phyloP scores from a whole-genome alignment of 805 yeast species.

The Candida nanaspora region DNA sequence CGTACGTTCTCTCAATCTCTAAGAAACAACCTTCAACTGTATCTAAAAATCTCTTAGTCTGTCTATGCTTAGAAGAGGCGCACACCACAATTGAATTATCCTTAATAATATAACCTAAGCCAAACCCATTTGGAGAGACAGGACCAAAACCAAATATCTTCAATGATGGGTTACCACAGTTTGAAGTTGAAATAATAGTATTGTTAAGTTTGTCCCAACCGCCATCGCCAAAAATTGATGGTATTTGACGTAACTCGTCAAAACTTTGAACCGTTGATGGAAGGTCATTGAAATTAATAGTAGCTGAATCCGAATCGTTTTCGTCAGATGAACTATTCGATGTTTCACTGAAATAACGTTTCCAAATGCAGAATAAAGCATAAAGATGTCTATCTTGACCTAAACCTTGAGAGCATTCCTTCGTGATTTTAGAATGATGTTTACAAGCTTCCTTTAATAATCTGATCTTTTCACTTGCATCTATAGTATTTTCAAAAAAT shows the following conservation, averaged over 20 bases:
- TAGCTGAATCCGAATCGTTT: conserved; percentile 24
- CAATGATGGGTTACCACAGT: conserved; percentile 89
- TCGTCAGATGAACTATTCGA: conserved; percentile 11
- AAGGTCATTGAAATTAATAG: conserved; percentile 19
- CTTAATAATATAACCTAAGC: conserved; percentile 87
- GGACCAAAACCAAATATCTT: conserved; percentile 90
- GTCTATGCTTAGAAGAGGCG: conserved; percentile 82
- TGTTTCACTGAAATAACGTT: conserved; percentile 39
- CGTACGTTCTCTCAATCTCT: conserved; percentile 48
- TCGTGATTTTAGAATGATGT: conserved; percentile 62
- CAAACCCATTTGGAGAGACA: conserved; percentile 82
- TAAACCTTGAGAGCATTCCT: conserved; percentile 61
- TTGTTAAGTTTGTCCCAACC: conserved; percentile 87
- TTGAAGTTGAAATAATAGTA: conserved; percentile 74
- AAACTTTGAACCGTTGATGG: conserved; percentile 16
- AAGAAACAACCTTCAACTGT: conserved; percentile 56
- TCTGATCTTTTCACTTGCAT: conserved; percentile 52
- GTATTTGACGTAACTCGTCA: conserved; percentile 37
- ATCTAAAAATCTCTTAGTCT: conserved; percentile 69
- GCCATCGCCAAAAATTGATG: conserved; percentile 71
- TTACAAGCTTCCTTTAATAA: conserved; percentile 62
- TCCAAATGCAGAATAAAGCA: conserved; percentile 86
- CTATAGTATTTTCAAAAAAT: conserved; percentile 61
- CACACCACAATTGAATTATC: conserved; percentile 72
- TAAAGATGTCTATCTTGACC: conserved; percentile 93